A percentile compares a stretch with the other conserved stretches of the same genome.
Evolutionary conservation across 2,329 filamentous ascomycete genomes (phyloP).

Genomic region (Lachnellula willkommii): DNA sequence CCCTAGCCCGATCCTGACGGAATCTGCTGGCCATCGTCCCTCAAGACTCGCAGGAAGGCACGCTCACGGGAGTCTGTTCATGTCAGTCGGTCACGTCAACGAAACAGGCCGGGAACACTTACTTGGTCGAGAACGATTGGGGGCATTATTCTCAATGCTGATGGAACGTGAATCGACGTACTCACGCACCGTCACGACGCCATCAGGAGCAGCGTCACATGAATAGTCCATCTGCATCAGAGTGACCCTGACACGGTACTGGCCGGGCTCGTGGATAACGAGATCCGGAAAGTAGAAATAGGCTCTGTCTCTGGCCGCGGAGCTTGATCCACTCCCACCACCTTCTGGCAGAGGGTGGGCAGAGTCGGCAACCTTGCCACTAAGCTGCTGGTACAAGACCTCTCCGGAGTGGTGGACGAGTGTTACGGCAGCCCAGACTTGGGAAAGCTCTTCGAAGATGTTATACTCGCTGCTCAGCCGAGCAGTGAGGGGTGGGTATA

Average conservation of each 20-base stretch:
- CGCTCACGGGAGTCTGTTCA: slow-evolving; percentile 23
- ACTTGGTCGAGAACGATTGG: slow-evolving; percentile 23
- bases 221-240: slow-evolving; percentile 30
- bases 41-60: slow-evolving; percentile 24
- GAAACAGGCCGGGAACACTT: slow-evolving; percentile 6
- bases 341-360: slow-evolving; percentile 26
- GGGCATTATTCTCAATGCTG: slow-evolving; percentile 19
- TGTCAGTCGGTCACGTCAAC: slow-evolving; percentile 10
- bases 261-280: slow-evolving; percentile 24
- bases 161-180: slow-evolving; percentile 27
- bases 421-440: slow-evolving; percentile 26
- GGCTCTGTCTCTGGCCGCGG: slow-evolving; percentile 17
- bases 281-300: slow-evolving; percentile 31
- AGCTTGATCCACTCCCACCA: slow-evolving; percentile 3
- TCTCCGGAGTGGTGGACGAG: slow-evolving; percentile 27
- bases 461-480: slow-evolving; percentile 22
- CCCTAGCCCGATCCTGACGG: slow-evolving; percentile 7
- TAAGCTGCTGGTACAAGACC: slow-evolving; percentile 22
- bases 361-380: slow-evolving; percentile 26
- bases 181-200: slow-evolving; percentile 21
- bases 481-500: slow-evolving; percentile 27
- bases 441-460: slow-evolving; percentile 25
- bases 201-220: slow-evolving; percentile 16
- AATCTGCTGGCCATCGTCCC: slow-evolving; percentile 25
- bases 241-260: slow-evolving; percentile 26